Evolutionary conservation across 2,329 filamentous ascomycete genomes (phyloP).

Genomic region (Colletotrichum lini): DNA sequence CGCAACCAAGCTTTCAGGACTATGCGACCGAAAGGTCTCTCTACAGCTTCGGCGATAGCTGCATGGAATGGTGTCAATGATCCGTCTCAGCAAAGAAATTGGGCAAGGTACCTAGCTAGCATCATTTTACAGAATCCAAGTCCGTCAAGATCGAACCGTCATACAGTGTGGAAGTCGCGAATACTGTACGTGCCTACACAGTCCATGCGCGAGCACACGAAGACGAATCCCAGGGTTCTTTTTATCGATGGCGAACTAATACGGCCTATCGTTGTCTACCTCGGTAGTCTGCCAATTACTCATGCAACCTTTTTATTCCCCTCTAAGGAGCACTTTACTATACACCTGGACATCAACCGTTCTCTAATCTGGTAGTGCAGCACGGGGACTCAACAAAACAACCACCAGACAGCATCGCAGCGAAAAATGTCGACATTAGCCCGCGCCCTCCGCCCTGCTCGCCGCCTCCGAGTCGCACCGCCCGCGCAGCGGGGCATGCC

Average conservation of each 20-base stretch:
- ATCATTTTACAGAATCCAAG: too few relatives aligned
- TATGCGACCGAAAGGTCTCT: too few relatives aligned
- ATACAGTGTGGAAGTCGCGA: not conserved
- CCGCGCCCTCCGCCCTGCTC: constrained; percentile 44
- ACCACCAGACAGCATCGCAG: not conserved
- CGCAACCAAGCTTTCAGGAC: too few relatives aligned
- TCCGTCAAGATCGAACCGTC: too few relatives aligned
- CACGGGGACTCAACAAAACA: not conserved
- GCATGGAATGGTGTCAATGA: too few relatives aligned
- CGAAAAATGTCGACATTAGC: constrained; percentile 35
- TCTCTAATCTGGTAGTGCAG: not conserved
- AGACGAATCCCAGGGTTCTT: not conserved
- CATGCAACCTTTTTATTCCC: not conserved
- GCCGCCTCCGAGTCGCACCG: constrained; percentile 39
- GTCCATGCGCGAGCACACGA: not conserved
- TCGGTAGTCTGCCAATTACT: constrained; percentile 9
- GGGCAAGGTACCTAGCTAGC: too few relatives aligned
- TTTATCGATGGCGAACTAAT: not conserved
- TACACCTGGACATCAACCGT: not conserved
- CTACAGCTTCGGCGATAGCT: too few relatives aligned
- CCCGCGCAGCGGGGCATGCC: constrained; percentile 35
- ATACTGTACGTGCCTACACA: not conserved
- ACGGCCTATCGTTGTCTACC: constrained; percentile 4
- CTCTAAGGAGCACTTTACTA: not conserved
- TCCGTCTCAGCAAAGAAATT: too few relatives aligned